phyloP scores from a whole-genome alignment of 1,284 basidiomycete species.

The Apiotrichum gracile region DNA sequence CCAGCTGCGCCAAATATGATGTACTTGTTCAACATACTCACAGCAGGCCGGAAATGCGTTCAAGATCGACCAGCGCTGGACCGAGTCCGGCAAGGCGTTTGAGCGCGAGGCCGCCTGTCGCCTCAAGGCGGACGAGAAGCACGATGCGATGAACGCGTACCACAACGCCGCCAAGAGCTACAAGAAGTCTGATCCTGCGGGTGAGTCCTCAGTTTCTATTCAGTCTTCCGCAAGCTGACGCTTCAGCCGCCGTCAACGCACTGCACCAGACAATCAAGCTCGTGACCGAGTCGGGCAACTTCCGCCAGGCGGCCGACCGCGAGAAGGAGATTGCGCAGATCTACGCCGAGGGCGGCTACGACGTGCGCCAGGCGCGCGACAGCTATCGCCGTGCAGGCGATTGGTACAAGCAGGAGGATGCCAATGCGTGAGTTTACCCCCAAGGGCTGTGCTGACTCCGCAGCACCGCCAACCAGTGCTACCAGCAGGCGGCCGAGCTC shows the following conservation, averaged over 20 bases:
- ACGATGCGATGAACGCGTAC: constrained; percentile 93
- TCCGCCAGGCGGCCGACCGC: constrained; percentile 94
- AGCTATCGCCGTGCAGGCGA: constrained; percentile 90
- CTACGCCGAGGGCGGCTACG: constrained; percentile 62
- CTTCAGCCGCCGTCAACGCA: constrained; percentile 81
- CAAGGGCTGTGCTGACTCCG: neutral
- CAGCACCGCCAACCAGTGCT: constrained; percentile 92
- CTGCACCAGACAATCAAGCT: constrained; percentile 77
- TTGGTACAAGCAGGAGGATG: constrained; percentile 96
- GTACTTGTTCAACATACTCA: too few relatives aligned
- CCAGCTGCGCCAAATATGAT: too few relatives aligned
- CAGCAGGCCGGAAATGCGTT: constrained; percentile 92
- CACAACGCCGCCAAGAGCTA: constrained; percentile 94
- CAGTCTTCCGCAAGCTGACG: neutral
- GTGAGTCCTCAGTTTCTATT: constrained; percentile 54
- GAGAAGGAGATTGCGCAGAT: constrained; percentile 96
- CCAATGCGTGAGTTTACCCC: constrained; percentile 67
- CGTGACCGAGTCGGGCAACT: constrained; percentile 77
- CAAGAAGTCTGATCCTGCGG: constrained; percentile 76
- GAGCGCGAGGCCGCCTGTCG: constrained; percentile 85
- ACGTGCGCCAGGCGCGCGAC: constrained; percentile 62
- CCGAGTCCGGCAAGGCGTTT: constrained; percentile 81
- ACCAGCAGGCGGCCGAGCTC: constrained; percentile 92
- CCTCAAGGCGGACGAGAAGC: constrained; percentile 73
- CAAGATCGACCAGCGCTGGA: constrained; percentile 89